Evolutionary conservation across 2,329 filamentous ascomycete genomes (phyloP).

Genomic region (Sclerotinia nivalis): DNA sequence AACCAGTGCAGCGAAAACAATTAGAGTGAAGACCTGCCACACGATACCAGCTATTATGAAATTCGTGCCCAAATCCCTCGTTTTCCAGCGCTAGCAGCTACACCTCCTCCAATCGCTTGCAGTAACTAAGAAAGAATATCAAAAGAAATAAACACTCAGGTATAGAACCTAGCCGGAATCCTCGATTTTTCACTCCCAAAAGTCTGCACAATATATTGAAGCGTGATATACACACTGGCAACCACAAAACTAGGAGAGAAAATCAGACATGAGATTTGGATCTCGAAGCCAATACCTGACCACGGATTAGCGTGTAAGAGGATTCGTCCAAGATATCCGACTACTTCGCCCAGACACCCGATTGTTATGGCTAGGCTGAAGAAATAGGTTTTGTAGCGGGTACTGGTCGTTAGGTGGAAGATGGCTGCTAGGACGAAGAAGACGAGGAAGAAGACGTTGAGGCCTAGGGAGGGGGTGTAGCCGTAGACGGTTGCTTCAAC

Average conservation of each 20-base stretch:
- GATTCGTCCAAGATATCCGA: conserved; percentile 58
- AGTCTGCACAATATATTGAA: conserved; percentile 40
- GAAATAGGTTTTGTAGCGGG: conserved; percentile 54
- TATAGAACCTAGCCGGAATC: conserved; percentile 48
- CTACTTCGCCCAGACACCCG: conserved; percentile 54
- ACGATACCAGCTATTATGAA: conserved; percentile 46
- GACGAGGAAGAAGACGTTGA: conserved; percentile 56
- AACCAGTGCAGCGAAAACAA: conserved; percentile 46
- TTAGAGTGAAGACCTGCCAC: conserved; percentile 43
- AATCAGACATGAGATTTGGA: conserved; percentile 48
- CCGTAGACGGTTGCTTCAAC: conserved; percentile 43
- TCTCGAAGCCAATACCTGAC: conserved; percentile 46
- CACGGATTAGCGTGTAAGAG: conserved; percentile 55
- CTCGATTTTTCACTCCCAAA: conserved; percentile 28
- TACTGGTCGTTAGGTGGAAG: conserved; percentile 46
- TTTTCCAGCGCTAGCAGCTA: conserved; percentile 44
- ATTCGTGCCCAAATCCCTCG: conserved; percentile 34
- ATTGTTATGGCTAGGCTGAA: conserved; percentile 48
- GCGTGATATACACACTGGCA: conserved; percentile 61
- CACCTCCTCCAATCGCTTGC: conserved; percentile 58
- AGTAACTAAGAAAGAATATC: conserved; percentile 59
- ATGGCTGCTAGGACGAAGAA: conserved; percentile 50
- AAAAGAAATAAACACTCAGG: conserved; percentile 58
- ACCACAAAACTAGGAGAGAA: conserved; percentile 53
- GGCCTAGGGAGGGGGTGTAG: conserved; percentile 56